phyloP scores from a whole-genome alignment of 441 rosid species.

The Raphanus hybrid region DNA sequence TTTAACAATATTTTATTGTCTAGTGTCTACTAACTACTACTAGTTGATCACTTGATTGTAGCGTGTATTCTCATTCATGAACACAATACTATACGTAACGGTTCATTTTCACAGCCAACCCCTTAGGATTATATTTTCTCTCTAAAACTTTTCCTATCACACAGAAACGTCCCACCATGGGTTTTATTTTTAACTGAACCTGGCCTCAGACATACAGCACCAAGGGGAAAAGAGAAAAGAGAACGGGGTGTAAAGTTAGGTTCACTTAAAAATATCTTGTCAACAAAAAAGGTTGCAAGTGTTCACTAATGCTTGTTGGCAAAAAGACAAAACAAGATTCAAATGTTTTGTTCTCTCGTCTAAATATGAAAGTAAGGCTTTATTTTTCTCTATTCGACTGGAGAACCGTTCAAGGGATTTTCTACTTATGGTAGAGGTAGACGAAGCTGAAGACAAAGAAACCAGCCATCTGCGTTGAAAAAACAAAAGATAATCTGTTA shows the following conservation, averaged over 20 bases:
- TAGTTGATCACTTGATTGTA: too few species aligned
- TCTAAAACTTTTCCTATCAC: too few species aligned
- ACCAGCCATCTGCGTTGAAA: too few species aligned
- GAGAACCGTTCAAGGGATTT: conserved; percentile 1
- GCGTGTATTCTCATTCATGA: too few species aligned
- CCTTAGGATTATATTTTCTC: too few species aligned
- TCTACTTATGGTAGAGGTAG: conserved; percentile 58
- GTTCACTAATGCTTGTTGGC: conserved; percentile 21
- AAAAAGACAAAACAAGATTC: not conserved
- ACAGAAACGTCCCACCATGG: not conserved
- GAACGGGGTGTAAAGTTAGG: not conserved
- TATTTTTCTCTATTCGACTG: conserved; percentile 14
- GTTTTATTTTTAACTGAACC: not conserved
- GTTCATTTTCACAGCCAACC: too few species aligned
- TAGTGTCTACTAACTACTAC: too few species aligned
- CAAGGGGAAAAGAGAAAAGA: not conserved
- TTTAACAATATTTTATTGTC: too few species aligned
- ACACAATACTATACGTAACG: too few species aligned
- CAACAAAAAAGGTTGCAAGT: conserved; percentile 24
- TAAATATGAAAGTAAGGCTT: conserved; percentile 24
- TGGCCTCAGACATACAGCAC: conserved; percentile 2
- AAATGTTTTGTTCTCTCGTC: conserved; percentile 5
- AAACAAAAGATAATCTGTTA: too few species aligned
- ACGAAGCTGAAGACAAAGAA: conserved; percentile 45
- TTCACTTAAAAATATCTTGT: not conserved